Evolutionary conservation across 2,329 filamentous ascomycete genomes (phyloP), one percentile per base, ranked within the genome.

Genomic region (Septoria petroselini): DNA sequence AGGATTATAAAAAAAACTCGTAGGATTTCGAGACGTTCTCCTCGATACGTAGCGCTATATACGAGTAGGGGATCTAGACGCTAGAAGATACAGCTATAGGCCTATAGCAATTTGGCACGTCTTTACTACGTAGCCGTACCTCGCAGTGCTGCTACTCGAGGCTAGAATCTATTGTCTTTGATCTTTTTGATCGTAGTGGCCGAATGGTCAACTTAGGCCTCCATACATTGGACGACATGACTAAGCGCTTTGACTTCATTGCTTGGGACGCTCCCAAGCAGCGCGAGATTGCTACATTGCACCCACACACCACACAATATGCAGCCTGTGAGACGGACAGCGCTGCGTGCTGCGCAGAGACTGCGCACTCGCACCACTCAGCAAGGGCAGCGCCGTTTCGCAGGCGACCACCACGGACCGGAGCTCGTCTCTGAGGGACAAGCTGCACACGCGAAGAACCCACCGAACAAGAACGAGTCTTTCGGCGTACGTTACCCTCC

Each of bases 401-500:
- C 65, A 17, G 69, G 63, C 50, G 71, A 64, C 41, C 68, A 64
- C 45, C 61, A 67, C 44, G 64, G 61, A 42, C 62, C 62, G 40
- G 66, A 71, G 58, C 63, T 62, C 51, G 55, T 53, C 51, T 59
- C 52, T 41, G 49, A 48, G 37, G 56, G 56, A 29, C 59, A 62
- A 44, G 66, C 70, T 43, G 64, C 66, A 52, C 67, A 68, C 48
- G 45, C 47, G 27, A 48, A 48, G 41, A 61, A 64, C 49, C 59
- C 58, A 52, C 53, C 53, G 17, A 70, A 74, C 43, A 69, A 64
- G 47, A 70, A 71, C 52, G 77, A 80, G 65, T 69, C 71, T 53
- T 69, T 79, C 52, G 76, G 77, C 46, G 77, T 80, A 71, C 63
- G 75, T 73, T 54, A 31, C 47, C 39, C 41, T 18, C 15, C 5